Evolutionary conservation across 2,329 filamentous ascomycete genomes (phyloP).

Genomic region (Colletotrichum brevisporum): DNA sequence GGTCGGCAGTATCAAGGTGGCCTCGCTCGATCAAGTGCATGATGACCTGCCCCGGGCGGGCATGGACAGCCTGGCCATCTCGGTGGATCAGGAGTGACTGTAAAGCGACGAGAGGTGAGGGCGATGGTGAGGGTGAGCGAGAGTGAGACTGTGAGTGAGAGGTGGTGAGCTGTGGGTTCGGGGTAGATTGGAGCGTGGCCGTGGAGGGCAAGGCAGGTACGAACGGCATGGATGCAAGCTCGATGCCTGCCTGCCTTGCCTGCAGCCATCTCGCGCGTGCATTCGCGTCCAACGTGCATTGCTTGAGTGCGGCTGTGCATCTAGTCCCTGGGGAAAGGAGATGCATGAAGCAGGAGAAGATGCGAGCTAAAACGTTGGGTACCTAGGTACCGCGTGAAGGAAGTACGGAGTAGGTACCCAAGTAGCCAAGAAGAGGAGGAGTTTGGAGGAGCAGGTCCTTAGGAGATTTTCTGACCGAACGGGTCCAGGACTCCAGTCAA

Average conservation of each 20-base stretch:
- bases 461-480: no score
- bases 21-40: slow-evolving; percentile 29
- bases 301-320: slow-evolving; percentile 24
- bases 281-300: slow-evolving; percentile 22
- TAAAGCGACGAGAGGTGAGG: neutral
- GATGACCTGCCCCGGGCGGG: slow-evolving; percentile 19
- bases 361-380: slow-evolving; percentile 31
- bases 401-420: neutral
- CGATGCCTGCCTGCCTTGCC: neutral
- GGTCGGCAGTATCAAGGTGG: slow-evolving; percentile 13
- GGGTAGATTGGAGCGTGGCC: neutral
- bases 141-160: neutral
- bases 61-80: slow-evolving; percentile 30
- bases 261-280: slow-evolving; percentile 12
- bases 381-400: neutral
- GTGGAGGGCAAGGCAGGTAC: neutral
- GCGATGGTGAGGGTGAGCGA: neutral
- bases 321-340: slow-evolving; percentile 29
- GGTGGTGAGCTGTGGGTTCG: neutral
- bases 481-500: no score
- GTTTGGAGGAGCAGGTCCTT: neutral
- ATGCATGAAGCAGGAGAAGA: slow-evolving; percentile 13
- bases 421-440: neutral
- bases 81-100: slow-evolving; percentile 12
- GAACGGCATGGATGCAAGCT: slow-evolving; percentile 16